Evolutionary conservation across 768 basidiomycete genomes (phyloP), one percentile per base, ranked within the genome.

Genomic region (Podaxis sp.): DNA sequence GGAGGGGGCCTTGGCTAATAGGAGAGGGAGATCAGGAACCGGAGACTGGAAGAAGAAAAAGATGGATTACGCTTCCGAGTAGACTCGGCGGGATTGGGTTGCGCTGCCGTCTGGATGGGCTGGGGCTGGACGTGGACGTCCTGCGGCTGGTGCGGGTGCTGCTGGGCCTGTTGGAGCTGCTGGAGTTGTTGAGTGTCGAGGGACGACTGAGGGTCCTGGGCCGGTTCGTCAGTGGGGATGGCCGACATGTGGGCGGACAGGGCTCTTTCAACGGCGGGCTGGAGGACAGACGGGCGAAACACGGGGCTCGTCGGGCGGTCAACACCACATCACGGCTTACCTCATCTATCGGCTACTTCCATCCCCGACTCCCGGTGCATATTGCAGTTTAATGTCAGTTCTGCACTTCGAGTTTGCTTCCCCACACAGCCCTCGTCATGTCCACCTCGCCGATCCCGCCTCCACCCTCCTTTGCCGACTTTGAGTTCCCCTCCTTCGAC

Each of bases 1-100:
- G 49, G 90, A 92, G 36, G 90, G 90, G 49, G 87, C 88, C 75
- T 93, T 92, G 64, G 89, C 89, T 91, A 71, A 55, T 51, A 59
- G 62, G 68, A 66, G 48, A 62, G 15, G 40, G 40, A 15, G 40
- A 42, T 54, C 24, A 59, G 57, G 46, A 69, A 60, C 40, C 64
- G 70, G 69, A 65, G 68, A 26, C 60, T 58, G 46, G 48, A 56
- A 60, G 61, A 42, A 57, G 36, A 42, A 58, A 49, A 54, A 30
- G 64, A 81, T 84, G 72, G 33, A 33, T 33, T 70, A 89, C 89
- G 83, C 81, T 90, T 91, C 67, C 90, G 80, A 68, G 71, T 63
- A n/a, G 71, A n/a, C n/a, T 80, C 79, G 6, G 68, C 71, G n/a
- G 71, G 56, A 22, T 65, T 66, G 39, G 71, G 49, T 40, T 68